Evolutionary conservation across 176 grass and related monocot genomes (phyloP).

Genomic region (Oryza coarctata): DNA sequence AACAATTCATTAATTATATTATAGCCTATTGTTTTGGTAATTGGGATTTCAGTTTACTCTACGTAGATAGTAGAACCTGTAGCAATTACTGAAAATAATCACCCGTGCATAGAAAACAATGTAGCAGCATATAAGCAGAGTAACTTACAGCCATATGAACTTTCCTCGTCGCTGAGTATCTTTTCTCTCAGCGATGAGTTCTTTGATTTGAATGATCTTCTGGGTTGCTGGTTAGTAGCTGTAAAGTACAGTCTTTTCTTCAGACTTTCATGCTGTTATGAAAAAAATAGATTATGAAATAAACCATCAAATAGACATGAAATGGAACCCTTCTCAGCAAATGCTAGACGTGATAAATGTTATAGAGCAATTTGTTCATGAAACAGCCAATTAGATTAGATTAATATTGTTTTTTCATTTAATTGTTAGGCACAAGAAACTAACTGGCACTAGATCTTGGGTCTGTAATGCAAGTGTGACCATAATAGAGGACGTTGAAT

Average conservation of each 20-base stretch:
- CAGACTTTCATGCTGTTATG: slow-evolving; percentile 21
- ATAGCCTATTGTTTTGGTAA: no score
- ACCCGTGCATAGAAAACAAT: neutral
- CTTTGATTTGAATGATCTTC: neutral
- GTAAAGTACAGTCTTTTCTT: neutral
- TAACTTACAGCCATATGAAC: slow-evolving; percentile 19
- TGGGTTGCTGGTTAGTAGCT: neutral
- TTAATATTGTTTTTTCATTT: no score
- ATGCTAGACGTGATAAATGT: neutral
- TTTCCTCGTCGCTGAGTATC: neutral
- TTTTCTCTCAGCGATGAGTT: neutral
- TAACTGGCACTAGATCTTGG: no score
- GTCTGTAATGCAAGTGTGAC: no score
- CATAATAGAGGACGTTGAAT: no score
- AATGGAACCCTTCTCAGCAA: neutral
- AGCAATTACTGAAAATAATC: neutral
- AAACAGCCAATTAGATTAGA: neutral
- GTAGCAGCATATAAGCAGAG: neutral
- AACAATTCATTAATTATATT: no score
- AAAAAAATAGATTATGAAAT: neutral
- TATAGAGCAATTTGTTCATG: no score
- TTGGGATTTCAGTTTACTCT: neutral
- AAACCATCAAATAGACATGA: neutral
- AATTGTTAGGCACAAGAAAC: no score
- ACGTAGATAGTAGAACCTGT: neutral